Evolutionary conservation across 2,329 filamentous ascomycete genomes (phyloP), one percentile per base, ranked within the genome.

Genomic region (Clonostachys sp.): DNA sequence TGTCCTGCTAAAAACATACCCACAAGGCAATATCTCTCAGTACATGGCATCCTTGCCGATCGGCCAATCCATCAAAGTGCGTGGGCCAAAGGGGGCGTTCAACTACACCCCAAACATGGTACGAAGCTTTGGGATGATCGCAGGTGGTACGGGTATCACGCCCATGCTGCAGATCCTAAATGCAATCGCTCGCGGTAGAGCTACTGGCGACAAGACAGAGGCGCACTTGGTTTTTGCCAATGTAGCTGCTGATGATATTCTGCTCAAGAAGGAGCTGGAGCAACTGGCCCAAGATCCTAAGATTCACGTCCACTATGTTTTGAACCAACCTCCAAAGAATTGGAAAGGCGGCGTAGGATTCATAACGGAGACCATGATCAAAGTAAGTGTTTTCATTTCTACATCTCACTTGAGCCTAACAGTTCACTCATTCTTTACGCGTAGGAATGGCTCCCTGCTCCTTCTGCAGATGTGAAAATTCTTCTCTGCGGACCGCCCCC

Each of bases 101-200:
- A 89, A 95, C 53, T 99, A 99, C 75, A 89, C 86, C 16, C 91
- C 92, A 58, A 96, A 96, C 78, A 92, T 99, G 88, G 89, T 92
- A 58, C 86, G 89, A 55, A 89, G 89, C 71, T 95, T 99, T 58
- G 94, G 91, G 64, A 99, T 99, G 94, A 89, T 99, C 64, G 91
- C 94, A 54, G 94, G 94, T 57, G 94, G 94, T 55, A 97, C 94
- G 34, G 94, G 94, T 58, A 97, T 99, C 68, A 97, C 94, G 10
- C 94, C 94, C 51, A 99, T 99, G 94, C 81, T 97, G 53, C 94
- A 99, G 75, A 84, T 99, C 59, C 84, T 96, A 65, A 87, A 91
- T 61, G 94, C 92, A 50, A 91, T 97, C 58, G 81, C 91, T 60
- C 83, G 89, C 57, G 89, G 89, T 61, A 83, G 90, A 57, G 77